phyloP scores from a whole-genome alignment of 495 filamentous ascomycete species.

The Pyrenula massariospora region DNA sequence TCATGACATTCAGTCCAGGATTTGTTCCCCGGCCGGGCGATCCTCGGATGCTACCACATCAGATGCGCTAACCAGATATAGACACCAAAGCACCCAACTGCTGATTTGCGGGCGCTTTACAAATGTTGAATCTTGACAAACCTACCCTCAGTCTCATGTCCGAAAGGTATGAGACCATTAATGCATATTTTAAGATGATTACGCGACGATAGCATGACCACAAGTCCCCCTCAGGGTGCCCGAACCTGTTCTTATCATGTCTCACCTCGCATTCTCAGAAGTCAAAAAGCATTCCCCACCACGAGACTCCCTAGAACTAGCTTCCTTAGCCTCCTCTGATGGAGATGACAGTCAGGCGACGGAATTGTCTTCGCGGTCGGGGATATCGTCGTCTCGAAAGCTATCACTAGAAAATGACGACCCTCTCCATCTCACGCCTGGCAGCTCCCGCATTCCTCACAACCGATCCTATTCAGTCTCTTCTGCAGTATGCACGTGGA shows the following conservation, averaged over 20 bases:
- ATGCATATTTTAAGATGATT: background rate
- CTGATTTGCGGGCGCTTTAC: background rate
- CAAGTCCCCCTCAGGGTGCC: background rate
- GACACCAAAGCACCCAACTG: background rate
- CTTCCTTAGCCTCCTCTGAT: slow-evolving; percentile 75
- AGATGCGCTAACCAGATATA: background rate
- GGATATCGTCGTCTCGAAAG: slow-evolving; percentile 81
- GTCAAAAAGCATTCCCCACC: slow-evolving; percentile 25
- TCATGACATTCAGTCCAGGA: no score
- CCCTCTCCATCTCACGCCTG: slow-evolving; percentile 49
- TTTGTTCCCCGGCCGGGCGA: no score
- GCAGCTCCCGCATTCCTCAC: slow-evolving; percentile 34
- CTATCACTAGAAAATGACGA: slow-evolving; percentile 82
- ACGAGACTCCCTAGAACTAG: slow-evolving; percentile 93
- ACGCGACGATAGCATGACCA: background rate
- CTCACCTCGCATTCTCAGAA: slow-evolving; percentile 17
- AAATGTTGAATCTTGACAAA: background rate
- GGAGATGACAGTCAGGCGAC: slow-evolving; percentile 41
- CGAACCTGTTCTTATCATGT: slow-evolving; percentile 13
- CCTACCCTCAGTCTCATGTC: background rate
- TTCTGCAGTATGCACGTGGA: slow-evolving; percentile 42
- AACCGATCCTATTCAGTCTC: slow-evolving; percentile 74
- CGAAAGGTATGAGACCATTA: background rate
- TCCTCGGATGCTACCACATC: no score
- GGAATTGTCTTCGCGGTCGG: slow-evolving; percentile 65